Evolutionary conservation across 306 rosid genomes (phyloP), one percentile per base, ranked within the genome.

Genomic region (Acmispon strigosus): DNA sequence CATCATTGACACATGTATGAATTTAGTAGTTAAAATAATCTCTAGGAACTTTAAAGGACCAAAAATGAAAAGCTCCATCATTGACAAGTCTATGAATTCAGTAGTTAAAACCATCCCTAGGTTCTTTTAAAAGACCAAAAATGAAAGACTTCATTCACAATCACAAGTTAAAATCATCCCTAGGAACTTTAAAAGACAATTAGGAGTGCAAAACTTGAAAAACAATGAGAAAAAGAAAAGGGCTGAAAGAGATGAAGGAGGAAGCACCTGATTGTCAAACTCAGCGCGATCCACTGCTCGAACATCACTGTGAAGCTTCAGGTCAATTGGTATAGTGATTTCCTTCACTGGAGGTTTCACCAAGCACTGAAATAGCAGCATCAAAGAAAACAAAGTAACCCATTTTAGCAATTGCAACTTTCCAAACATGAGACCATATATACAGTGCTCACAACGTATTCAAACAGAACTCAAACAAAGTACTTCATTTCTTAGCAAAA

Each of bases 281-380:
- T 80, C 99, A 7, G 97, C 88, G 0, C 99, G 96, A 69, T 82
- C 96, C 45, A 85, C 44, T 16, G 96, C 97, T 44, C 99, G 78
- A 61, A 84, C 17, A 56, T 88, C 96, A 74, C 87, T 89, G 61
- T 84, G 83, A 64, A 91, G 96, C 70, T 66, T 83, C 34, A 80
- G 77, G 73, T 95, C 96, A 14, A 83, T 3, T 13, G 99, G 93
- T 48, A 64, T 86, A 17, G 97, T 91, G 55, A 0, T 86, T 44
- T 89, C 99, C 79, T 95, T 91, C 6, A 81, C 87, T 0, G 84
- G 81, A 50, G 97, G 99, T 74, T 86, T 91, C 16, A 84, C 18
- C 57, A 89, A 75, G 58, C 95, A 87, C 97, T 94, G 87, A 7
- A 58, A 74, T 13, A 10, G 34, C 59, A 66, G 69, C 55, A 85